phyloP scores from a whole-genome alignment of 1,284 basidiomycete genomes.

The Ustilago cynodontis region DNA sequence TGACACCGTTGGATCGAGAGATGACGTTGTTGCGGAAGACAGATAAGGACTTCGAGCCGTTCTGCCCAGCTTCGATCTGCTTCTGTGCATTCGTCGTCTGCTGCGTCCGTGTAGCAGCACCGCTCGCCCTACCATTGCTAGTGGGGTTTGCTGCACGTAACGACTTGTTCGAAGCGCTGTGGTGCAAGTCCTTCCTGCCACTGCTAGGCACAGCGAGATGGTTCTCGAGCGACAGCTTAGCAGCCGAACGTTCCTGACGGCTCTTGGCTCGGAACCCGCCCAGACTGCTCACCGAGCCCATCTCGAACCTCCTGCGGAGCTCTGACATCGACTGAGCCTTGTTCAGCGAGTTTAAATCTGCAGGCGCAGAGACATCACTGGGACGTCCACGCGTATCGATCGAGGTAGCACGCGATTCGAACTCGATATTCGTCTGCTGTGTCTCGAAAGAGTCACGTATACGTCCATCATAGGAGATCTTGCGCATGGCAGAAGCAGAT shows the following conservation, averaged over 20 bases:
- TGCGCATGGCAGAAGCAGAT: constrained; percentile 45
- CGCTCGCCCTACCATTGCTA: constrained; percentile 16
- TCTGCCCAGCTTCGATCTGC: background rate
- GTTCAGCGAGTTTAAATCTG: constrained; percentile 15
- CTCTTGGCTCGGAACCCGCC: constrained; percentile 21
- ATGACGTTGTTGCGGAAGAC: constrained; percentile 29
- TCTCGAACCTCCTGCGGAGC: constrained; percentile 35
- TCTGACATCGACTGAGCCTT: constrained; percentile 46
- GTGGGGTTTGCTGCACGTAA: constrained; percentile 16
- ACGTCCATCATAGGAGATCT: constrained; percentile 41
- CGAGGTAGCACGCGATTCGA: constrained; percentile 47
- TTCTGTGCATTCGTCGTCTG: background rate
- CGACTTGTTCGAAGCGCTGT: constrained; percentile 31
- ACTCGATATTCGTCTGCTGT: constrained; percentile 46
- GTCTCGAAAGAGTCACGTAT: constrained; percentile 49
- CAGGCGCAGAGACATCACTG: constrained; percentile 28
- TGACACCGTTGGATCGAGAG: constrained; percentile 10
- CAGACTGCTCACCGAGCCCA: constrained; percentile 7
- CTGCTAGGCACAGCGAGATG: constrained; percentile 18
- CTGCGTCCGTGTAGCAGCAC: constrained; percentile 18
- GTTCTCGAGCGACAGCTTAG: constrained; percentile 30
- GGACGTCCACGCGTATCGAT: constrained; percentile 31
- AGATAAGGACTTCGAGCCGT: constrained; percentile 5
- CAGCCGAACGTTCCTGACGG: constrained; percentile 21
- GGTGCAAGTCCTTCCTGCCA: constrained; percentile 8